Evolutionary conservation across 768 basidiomycete genomes (phyloP), one percentile per base, ranked within the genome.

Genomic region (Lactarius deliciosus): DNA sequence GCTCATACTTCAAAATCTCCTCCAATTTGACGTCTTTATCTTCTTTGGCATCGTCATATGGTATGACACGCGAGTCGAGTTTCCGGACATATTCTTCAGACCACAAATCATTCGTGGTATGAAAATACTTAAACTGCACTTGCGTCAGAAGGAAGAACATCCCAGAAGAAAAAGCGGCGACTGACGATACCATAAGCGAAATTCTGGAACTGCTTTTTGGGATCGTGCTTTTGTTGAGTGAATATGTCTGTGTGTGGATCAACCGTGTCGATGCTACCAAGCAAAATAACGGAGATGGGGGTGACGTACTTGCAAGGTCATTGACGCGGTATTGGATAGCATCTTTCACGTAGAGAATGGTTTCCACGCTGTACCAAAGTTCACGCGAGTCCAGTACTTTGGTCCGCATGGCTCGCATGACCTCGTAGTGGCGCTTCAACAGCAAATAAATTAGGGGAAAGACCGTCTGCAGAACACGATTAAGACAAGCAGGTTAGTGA

Each of bases 131-230:
- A 54, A 69, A 68, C 69, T 70, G 30, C 5, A 56, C 50, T 8
- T 2, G 30, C 7, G 22, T 58, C 58, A 60, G 47, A 34, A 50
- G 10, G 32, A 28, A 41, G 28, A 28, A 6, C 1, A 2, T 40
- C 13, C 2, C 20, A 22, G 11, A 59, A 11, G 5, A 18, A 38
- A 34, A 64, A 20, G 16, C 22, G 43, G 47, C 9, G 11, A 71
- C 57, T 62, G 7, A 73, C 72, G 3, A 71, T 61, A 5, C 72
- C 72, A 25, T 66, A 50, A 1, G 72, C 73, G 59, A 73, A 73
- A n/a, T 20, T 63, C 45, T 72, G 41, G 58, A 73, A 70, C 30
- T 73, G 73, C 28, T 57, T 61, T 9, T 69, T 64, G 1, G 50
- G 15, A 30, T 73, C 64, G 6, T 70, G 58, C 28, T 64, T 71